Base-by-base conservation (phyloP, 2,329 filamentous ascomycete species). In the Aspergillus ochraceus region DNA sequence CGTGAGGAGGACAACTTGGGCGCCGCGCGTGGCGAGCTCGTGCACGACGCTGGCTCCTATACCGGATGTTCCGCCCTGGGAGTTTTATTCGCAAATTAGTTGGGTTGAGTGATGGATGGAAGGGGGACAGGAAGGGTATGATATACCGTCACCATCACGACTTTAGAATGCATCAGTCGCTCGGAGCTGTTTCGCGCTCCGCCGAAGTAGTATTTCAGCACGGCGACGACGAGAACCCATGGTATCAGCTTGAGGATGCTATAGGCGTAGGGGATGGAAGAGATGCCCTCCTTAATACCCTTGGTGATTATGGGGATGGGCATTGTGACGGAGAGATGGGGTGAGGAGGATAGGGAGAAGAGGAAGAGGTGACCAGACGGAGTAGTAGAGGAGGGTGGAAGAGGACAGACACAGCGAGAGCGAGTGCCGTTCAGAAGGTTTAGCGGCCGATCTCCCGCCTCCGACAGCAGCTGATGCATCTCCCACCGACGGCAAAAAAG, bases 1-100 rank as follows among this genome's bases (percentile, higher is more conserved):
- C 6, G 94, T 96, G 54, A 99, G 86, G 49, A 99, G 88, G 60
- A 98, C 84, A 63, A 99, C 82, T 79, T 99, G 96, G 51, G 94
- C 93, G 65, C 95, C 95, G 65, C 92, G 87, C 19, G 80, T 73
- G 57, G 94, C 94, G 55, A 99, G 85, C 60, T 89, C 86, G 64
- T 86, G 82, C 5, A 90, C 90, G 49, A 91, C 86, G 58, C 86
- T 84, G 60, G 92, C 90, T 53, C 95, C 95, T 72, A 99, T 90
- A 14, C 95, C 95, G 50, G 93, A 94, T 55, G 95, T 99, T 29
- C 94, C 95, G 66, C 95, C 89, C 87, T 89, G 52, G 17, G 47
- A 19, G 14, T n/a, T 17, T 17, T 4, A 29, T 47, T 26, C 14
- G 8, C 45, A 59, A 42, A 74, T 53, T 70, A 55, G n/a, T 6